Percentiles rank a stretch among this genome's conserved stretches.
Evolutionary conservation across 345 rosid species (phyloP).

Genomic region (Aquilaria yunnanensis): DNA sequence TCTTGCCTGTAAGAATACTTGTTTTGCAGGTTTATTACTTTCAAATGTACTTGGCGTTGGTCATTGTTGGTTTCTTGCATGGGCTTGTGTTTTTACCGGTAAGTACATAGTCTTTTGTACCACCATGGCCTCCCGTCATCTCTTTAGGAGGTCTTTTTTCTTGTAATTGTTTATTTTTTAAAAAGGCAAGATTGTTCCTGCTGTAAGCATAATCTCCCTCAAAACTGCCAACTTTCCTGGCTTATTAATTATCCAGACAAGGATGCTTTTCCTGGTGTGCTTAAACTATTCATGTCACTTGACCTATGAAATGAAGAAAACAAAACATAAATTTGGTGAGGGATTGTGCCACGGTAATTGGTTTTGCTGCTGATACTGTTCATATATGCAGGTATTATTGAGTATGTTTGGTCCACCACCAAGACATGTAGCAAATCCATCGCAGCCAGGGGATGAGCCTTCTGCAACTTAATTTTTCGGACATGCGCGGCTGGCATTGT

Average conservation of each 20-base stretch:
- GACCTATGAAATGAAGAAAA: no score
- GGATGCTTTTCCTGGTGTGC: no score
- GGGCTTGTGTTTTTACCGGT: slow-evolving; percentile 92
- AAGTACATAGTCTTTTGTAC: slow-evolving; percentile 25
- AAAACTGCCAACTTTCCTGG: no score
- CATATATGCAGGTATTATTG: slow-evolving; percentile 56
- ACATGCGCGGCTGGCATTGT: no score
- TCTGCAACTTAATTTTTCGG: slow-evolving; percentile 11
- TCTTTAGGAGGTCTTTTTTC: slow-evolving; percentile 10
- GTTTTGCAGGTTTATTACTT: slow-evolving; percentile 86
- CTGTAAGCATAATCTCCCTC: not conserved
- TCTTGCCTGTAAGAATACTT: not conserved
- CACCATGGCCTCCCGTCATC: slow-evolving; percentile 8
- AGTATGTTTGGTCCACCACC: slow-evolving; percentile 75
- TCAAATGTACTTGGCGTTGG: slow-evolving; percentile 89
- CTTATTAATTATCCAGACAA: no score
- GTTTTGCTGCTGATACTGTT: no score
- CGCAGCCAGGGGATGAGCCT: slow-evolving; percentile 22
- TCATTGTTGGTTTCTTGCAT: slow-evolving; percentile 79
- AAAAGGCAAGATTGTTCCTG: not conserved
- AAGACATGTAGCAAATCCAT: slow-evolving; percentile 22
- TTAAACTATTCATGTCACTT: no score
- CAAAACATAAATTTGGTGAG: no score
- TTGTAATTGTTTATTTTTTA: not conserved
- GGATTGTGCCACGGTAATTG: no score